Percentiles rank a stretch among this genome's conserved stretches.
These are phyloP conservation scores for Kalmusia sp. DNA, from an alignment of 2,329 filamentous ascomycete species.

Conservation along the genomic window DNA sequence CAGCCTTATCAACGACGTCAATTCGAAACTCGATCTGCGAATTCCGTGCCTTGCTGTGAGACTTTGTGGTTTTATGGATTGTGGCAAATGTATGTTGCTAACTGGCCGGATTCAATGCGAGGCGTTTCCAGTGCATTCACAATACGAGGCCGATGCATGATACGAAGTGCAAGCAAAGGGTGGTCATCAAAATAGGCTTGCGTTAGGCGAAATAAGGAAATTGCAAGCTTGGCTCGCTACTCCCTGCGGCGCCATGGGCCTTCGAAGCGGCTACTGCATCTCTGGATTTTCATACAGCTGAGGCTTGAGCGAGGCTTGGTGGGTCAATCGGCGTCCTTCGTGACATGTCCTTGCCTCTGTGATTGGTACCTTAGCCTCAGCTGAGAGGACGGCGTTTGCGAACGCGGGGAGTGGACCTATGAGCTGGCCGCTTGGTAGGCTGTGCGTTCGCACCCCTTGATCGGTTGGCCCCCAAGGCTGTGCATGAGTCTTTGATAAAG, in stretches of 20 bases:
- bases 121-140: background rate
- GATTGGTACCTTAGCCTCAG: constrained; percentile 16
- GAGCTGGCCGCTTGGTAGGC: constrained; percentile 12
- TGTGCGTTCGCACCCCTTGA: constrained; percentile 14
- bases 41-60: background rate
- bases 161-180: constrained; percentile 10
- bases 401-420: constrained; percentile 20
- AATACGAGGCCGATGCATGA: constrained; percentile 19
- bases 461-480: constrained; percentile 13
- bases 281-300: constrained; percentile 5
- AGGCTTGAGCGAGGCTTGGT: constrained; percentile 18
- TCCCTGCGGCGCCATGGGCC: constrained; percentile 22
- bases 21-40: constrained; percentile 1
- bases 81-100: background rate
- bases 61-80: background rate
- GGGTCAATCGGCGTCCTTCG: background rate
- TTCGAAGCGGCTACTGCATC: background rate
- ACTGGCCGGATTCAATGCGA: constrained; percentile 10
- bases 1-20: constrained; percentile 19
- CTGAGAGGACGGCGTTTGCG: constrained; percentile 17
- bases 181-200: constrained; percentile 15
- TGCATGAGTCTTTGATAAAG: constrained; percentile 20
- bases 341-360: background rate
- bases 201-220: constrained; percentile 21
- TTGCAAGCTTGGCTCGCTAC: constrained; percentile 29